These are phyloP conservation scores for Sporothrix curviconia DNA, from an alignment of 2,329 filamentous ascomycete genomes.

Conservation along the genomic window DNA sequence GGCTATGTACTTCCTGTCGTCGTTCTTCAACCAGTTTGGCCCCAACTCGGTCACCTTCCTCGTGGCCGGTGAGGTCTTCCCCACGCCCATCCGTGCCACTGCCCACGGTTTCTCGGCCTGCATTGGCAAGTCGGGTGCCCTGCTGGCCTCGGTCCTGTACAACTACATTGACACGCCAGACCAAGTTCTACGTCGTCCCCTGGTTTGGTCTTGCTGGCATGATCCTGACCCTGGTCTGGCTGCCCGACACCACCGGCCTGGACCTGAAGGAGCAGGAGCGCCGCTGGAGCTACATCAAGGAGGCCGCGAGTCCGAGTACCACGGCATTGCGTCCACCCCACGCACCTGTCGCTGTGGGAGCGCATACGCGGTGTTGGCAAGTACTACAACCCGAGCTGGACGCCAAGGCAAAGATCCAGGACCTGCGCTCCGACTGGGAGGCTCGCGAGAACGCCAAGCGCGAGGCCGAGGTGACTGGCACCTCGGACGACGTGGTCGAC, in stretches of 20 bases:
- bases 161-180: slow-evolving; percentile 84
- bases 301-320: slow-evolving; percentile 77
- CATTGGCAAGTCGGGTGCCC: slow-evolving; percentile 79
- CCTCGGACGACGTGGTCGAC: slow-evolving; percentile 28
- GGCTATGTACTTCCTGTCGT: slow-evolving; percentile 95
- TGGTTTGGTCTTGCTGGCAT: slow-evolving; percentile 92
- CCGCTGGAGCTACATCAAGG: slow-evolving; percentile 80
- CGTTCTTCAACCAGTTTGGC: slow-evolving; percentile 98
- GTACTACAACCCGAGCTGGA: slow-evolving; percentile 74
- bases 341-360: slow-evolving; percentile 86
- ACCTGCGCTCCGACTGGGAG: slow-evolving; percentile 65
- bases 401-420: slow-evolving; percentile 75
- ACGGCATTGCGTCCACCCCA: slow-evolving; percentile 88
- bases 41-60: slow-evolving; percentile 96
- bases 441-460: slow-evolving; percentile 40
- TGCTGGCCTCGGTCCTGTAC: slow-evolving; percentile 82
- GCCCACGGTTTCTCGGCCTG: slow-evolving; percentile 95
- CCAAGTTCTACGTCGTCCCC: slow-evolving; percentile 85
- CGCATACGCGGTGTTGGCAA: slow-evolving; percentile 70
- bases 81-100: slow-evolving; percentile 84
- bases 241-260: slow-evolving; percentile 94
- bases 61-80: slow-evolving; percentile 92
- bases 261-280: slow-evolving; percentile 97
- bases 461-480: slow-evolving; percentile 42
- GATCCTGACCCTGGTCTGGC: slow-evolving; percentile 73